These are phyloP conservation scores for Meira miltonrushii DNA, from an alignment of 1,284 basidiomycete genomes.

Conservation along the genomic window DNA sequence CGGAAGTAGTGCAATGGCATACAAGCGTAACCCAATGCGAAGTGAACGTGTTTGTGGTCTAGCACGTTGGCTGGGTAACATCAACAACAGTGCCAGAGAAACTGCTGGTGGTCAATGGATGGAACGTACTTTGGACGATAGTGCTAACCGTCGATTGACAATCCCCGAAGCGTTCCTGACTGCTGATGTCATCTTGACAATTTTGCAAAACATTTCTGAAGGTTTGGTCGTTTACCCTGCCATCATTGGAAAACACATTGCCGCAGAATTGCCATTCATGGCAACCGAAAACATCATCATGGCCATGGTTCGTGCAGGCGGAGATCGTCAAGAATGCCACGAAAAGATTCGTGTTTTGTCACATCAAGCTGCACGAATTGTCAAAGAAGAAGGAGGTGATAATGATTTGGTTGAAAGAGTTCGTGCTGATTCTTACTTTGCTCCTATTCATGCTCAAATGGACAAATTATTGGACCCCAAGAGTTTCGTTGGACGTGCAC, in stretches of 20 bases:
- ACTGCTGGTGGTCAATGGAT: slow-evolving; percentile 56
- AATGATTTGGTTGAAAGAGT: slow-evolving; percentile 94
- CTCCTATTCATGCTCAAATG: slow-evolving; percentile 57
- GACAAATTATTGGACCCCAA: slow-evolving; percentile 50
- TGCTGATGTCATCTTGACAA: slow-evolving; percentile 90
- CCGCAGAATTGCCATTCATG: slow-evolving; percentile 98
- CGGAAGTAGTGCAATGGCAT: slow-evolving; percentile 90
- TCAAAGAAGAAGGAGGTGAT: slow-evolving; percentile 88
- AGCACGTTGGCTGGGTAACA: slow-evolving; percentile 68
- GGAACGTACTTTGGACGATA: slow-evolving; percentile 55
- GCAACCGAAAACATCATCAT: slow-evolving; percentile 93
- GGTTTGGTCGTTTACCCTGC: slow-evolving; percentile 95
- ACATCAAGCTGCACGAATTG: slow-evolving; percentile 87
- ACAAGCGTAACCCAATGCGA: slow-evolving; percentile 99
- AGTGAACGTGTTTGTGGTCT: slow-evolving; percentile 95
- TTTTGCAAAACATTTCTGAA: slow-evolving; percentile 92
- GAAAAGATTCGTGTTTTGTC: slow-evolving; percentile 94
- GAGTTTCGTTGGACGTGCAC: slow-evolving; percentile 39
- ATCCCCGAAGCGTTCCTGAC: slow-evolving; percentile 96
- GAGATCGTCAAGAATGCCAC: slow-evolving; percentile 92
- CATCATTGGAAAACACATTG: slow-evolving; percentile 85
- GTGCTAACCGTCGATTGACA: slow-evolving; percentile 91
- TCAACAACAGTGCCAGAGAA: slow-evolving; percentile 44
- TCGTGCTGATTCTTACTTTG: slow-evolving; percentile 64
- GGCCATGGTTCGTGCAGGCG: slow-evolving; percentile 90